Percentiles rank a stretch among this genome's conserved stretches.
These are phyloP conservation scores for Emergomyces africanus DNA, from an alignment of 2,329 filamentous ascomycete species.

Conservation along the genomic window DNA sequence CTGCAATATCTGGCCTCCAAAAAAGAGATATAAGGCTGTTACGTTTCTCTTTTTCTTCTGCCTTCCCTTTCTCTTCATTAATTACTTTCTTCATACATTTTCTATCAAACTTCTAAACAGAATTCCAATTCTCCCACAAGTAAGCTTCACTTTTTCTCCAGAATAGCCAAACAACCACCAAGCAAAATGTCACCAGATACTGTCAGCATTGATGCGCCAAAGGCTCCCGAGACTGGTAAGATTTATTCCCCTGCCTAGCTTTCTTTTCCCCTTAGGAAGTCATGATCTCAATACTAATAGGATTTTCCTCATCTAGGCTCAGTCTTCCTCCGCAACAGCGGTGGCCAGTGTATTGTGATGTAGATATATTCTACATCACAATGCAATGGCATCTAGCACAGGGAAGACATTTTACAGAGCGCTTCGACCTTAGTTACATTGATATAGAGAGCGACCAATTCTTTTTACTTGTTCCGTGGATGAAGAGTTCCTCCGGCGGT, in stretches of 20 bases:
- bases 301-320: slow-evolving; percentile 2
- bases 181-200: slow-evolving; percentile 2
- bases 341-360: slow-evolving; percentile 12
- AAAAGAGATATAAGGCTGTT: neutral
- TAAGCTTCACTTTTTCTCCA: slow-evolving; percentile 2
- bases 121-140: neutral
- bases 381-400: neutral
- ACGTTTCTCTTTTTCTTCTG: neutral
- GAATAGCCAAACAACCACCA: neutral
- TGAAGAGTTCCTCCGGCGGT: neutral
- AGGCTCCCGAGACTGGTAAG: slow-evolving; percentile 7
- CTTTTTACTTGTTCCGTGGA: neutral
- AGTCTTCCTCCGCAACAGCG: slow-evolving; percentile 6
- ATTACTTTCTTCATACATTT: neutral
- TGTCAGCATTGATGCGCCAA: slow-evolving; percentile 6
- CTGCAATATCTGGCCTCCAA: neutral
- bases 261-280: neutral
- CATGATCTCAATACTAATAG: neutral
- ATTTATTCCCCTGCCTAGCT: neutral
- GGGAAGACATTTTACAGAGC: neutral
- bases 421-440: neutral
- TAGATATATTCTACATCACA: slow-evolving; percentile 8
- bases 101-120: neutral
- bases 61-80: neutral
- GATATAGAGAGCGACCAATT: neutral